Evolutionary conservation across 129 eudicot species (phyloP).

Genomic region (Flaveria linearis): DNA sequence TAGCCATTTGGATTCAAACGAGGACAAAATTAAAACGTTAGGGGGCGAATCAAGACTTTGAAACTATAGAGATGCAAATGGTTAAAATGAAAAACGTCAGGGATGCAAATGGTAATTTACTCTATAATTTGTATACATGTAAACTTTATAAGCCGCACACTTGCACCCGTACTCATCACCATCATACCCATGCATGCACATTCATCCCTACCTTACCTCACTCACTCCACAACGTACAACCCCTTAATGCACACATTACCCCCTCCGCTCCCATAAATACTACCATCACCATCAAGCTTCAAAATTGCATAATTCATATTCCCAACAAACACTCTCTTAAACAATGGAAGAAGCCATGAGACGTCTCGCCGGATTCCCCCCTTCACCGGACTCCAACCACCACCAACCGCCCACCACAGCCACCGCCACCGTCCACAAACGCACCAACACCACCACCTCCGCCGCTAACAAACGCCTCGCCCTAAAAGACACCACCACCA

Average conservation of each 20-base stretch:
- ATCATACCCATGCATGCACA: slow-evolving; percentile 37
- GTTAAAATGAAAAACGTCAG: too few species aligned
- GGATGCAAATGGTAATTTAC: too few species aligned
- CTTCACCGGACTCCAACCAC: slow-evolving; percentile 34
- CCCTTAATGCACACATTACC: slow-evolving; percentile 7
- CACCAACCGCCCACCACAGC: slow-evolving; percentile 21
- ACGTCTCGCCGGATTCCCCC: slow-evolving; percentile 47
- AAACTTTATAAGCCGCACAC: neutral
- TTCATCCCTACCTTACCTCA: neutral
- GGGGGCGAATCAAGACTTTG: too few species aligned
- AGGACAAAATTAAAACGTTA: too few species aligned
- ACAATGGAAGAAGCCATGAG: slow-evolving; percentile 72
- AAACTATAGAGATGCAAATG: too few species aligned
- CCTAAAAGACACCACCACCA: slow-evolving; percentile 39
- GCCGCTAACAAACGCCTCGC: slow-evolving; percentile 47
- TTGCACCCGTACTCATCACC: neutral
- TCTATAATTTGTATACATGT: too few species aligned
- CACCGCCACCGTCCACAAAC: slow-evolving; percentile 20
- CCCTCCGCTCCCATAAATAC: slow-evolving; percentile 26
- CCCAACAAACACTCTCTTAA: neutral
- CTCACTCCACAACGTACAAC: slow-evolving; percentile 23
- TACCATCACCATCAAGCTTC: neutral
- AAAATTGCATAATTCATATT: neutral
- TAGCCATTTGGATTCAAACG: too few species aligned
- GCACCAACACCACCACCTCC: slow-evolving; percentile 25